A percentile compares a stretch with the other conserved stretches of the same genome.
These are phyloP conservation scores for Phytophthora fragariae DNA, from an alignment of 352 stramenopile genomes.

Conservation along the genomic window DNA sequence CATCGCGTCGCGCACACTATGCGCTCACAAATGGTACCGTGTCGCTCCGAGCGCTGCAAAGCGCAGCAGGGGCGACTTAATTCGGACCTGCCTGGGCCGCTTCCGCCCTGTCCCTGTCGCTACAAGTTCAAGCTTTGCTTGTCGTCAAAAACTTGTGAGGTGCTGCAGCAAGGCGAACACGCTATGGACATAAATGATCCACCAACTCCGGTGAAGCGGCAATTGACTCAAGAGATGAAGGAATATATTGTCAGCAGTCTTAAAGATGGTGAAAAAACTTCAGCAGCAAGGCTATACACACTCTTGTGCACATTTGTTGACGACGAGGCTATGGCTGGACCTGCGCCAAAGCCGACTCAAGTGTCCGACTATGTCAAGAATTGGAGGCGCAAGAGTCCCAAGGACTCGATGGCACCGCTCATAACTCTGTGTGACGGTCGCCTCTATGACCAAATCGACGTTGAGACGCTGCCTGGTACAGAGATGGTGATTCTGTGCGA, in stretches of 20 bases:
- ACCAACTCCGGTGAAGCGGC: not conserved
- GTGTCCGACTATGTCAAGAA: constrained; percentile 13
- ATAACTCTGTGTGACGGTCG: constrained; percentile 7
- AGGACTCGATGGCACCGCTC: constrained; percentile 1
- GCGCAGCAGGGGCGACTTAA: too few relatives aligned
- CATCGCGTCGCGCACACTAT: not conserved
- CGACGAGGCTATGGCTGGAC: not conserved
- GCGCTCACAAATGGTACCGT: not conserved
- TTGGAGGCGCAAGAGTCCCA: constrained; percentile 4
- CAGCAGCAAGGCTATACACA: not conserved
- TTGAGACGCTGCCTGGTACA: not conserved
- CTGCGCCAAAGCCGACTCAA: not conserved
- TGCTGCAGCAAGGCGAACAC: not conserved
- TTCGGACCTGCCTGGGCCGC: not conserved
- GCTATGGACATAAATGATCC: constrained; percentile 1
- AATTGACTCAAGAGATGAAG: too few relatives aligned
- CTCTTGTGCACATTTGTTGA: not conserved
- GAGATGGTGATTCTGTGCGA: constrained; percentile 14
- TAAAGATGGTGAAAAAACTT: not conserved
- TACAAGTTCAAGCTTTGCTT: constrained; percentile 8
- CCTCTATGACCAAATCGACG: not conserved
- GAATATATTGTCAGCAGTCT: too few relatives aligned
- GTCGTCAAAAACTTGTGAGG: not conserved
- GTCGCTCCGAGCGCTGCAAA: too few relatives aligned
- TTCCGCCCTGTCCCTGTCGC: not conserved